Conservation (phyloP, 192 early-diverging fungal genomes). For the Pilaira anomala region DNA sequence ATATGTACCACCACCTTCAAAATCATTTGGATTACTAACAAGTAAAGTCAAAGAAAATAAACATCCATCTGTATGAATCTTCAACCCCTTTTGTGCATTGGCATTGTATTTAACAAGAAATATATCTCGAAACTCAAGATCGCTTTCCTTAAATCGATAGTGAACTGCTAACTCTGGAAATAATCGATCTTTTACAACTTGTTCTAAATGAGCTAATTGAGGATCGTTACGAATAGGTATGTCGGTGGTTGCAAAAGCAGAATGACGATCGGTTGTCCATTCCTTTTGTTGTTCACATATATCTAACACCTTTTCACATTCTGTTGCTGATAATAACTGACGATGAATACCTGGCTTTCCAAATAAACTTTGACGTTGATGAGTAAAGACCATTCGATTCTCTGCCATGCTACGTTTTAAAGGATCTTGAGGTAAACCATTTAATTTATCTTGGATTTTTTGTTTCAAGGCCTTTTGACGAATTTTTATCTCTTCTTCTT, state of each 20-base stretch:
- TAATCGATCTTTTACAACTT: conserved; percentile 25
- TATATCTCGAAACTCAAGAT: conserved; percentile 43
- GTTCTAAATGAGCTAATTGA: conserved; percentile 24
- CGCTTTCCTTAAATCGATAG: conserved; percentile 33
- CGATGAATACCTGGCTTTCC: background rate
- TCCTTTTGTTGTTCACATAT: conserved; percentile 2
- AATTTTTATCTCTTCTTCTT: conserved; percentile 11
- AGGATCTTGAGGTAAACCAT: conserved; percentile 32
- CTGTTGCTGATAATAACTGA: background rate
- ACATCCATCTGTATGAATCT: conserved; percentile 53
- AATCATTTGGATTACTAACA: conserved; percentile 42
- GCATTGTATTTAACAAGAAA: conserved; percentile 48
- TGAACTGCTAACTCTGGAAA: conserved; percentile 20
- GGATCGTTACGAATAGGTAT: conserved; percentile 34
- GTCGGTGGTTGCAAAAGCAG: conserved; percentile 50
- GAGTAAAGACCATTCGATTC: conserved; percentile 23
- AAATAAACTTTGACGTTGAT: conserved; percentile 9
- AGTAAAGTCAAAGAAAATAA: conserved; percentile 52
- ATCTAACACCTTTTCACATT: conserved; percentile 36
- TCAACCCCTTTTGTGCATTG: conserved; percentile 40
- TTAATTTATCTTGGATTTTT: background rate
- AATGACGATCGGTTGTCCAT: conserved; percentile 48
- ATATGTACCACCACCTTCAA: conserved; percentile 53
- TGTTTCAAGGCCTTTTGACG: conserved; percentile 5
- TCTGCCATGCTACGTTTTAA: conserved; percentile 1